Conservation (phyloP, 2,329 filamentous ascomycete genomes). For the Fusarium penzigii region DNA sequence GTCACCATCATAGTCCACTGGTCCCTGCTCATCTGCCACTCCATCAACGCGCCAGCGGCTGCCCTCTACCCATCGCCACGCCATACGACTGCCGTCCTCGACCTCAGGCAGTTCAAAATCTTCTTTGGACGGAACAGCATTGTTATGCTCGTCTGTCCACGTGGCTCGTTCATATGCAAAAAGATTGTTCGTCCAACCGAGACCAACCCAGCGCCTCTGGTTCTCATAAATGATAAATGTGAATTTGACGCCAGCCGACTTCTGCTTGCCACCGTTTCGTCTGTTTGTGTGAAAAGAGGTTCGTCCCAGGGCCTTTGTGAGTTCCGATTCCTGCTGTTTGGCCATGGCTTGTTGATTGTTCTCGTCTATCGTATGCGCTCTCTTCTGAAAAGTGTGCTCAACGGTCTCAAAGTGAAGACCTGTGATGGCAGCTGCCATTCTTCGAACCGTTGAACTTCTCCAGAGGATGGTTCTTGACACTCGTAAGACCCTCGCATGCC, state of each 20-base stretch:
- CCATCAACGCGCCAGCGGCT: conserved; percentile 88
- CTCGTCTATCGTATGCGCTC: conserved; percentile 26
- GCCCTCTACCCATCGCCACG: conserved; percentile 77
- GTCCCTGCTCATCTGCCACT: conserved; percentile 51
- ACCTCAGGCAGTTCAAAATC: conserved; percentile 64
- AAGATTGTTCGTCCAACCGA: conserved; percentile 91
- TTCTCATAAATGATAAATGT: conserved; percentile 98
- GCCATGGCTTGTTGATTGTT: conserved; percentile 17
- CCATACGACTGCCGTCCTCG: conserved; percentile 58
- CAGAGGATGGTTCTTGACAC: conserved; percentile 87
- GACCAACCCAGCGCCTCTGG: conserved; percentile 88
- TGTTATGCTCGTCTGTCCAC: conserved; percentile 97
- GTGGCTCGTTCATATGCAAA: conserved; percentile 86
- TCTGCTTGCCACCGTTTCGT: conserved; percentile 40
- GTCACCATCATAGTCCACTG: conserved; percentile 54
- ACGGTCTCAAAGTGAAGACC: conserved; percentile 71
- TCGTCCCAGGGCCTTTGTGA: conserved; percentile 44
- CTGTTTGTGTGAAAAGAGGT: conserved; percentile 28
- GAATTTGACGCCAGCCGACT: conserved; percentile 82
- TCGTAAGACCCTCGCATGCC: conserved; percentile 85
- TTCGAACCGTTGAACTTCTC: conserved; percentile 77
- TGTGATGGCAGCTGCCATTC: conserved; percentile 70
- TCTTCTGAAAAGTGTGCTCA: conserved; percentile 34
- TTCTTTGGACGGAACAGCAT: conserved; percentile 73
- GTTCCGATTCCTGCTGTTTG: conserved; percentile 42